Evolutionary conservation across 2,329 filamentous ascomycete species (phyloP), one percentile per base, ranked within the genome.

Genomic region (Neospermospora avenae): DNA sequence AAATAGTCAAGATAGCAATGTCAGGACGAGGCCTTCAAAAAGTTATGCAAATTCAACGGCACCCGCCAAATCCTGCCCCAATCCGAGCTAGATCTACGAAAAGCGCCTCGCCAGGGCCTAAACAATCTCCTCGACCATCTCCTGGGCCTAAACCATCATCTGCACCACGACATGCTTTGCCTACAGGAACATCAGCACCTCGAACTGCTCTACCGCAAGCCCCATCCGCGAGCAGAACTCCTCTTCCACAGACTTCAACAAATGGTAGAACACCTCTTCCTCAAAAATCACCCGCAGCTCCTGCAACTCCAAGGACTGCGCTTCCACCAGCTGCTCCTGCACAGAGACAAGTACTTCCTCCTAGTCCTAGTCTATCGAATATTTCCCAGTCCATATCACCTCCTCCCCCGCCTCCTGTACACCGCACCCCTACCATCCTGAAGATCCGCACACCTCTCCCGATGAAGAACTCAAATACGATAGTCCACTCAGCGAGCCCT

Each of bases 61-160:
- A 28, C 5, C 57, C 65, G 25, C 67, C 65, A 14, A 66, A 67
- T 20, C 67, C 68, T 42, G 42, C 57, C 11, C 54, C 52, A 22
- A 42, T 53, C 34, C 59, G 60, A 37, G 31, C 57, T 16, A 64
- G 64, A 28, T 59, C 57, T 14, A 63, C 61, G 13, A 64, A 63
- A 39, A 62, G 60, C 28, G 35, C 58, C 22, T 67, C 67, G 24
- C 65, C 68, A 18, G 61, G 64, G 35, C 63, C 68, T 31, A 61
- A 59, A 53, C 60, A 59, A 37, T 66, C 67, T 18, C 58, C 64
- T 5, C 62, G 57, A 63, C 51, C 56, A 35, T 57, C 45, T 46
- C 57, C 51, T 42, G 48, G 54, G 14, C 51, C 51, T 2, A 65
- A 59, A 41, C n/a, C 58, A 46, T 67, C 65, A 18, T 59, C 62